phyloP scores from a whole-genome alignment of 2,329 filamentous ascomycete genomes.

The Dothidotthia symphoricarpi region DNA sequence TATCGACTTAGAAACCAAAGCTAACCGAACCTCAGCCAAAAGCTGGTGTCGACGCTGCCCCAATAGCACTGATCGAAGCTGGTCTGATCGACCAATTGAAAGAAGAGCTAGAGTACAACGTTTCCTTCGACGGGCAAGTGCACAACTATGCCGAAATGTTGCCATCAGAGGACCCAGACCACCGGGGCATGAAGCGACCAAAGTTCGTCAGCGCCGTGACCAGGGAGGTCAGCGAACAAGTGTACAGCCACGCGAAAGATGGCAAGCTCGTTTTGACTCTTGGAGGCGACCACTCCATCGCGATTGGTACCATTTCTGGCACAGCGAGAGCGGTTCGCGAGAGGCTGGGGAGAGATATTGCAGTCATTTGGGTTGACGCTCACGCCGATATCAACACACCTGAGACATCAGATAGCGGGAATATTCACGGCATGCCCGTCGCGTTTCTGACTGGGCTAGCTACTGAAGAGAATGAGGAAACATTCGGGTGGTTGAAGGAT shows the following conservation, averaged over 20 bases:
- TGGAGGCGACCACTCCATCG: slow-evolving; percentile 94
- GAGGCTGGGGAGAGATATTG: slow-evolving; percentile 76
- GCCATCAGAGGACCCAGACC: slow-evolving; percentile 69
- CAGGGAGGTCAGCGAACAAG: slow-evolving; percentile 72
- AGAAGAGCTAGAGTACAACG: slow-evolving; percentile 82
- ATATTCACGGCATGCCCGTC: slow-evolving; percentile 98
- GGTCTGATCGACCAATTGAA: slow-evolving; percentile 81
- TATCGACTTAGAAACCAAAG: slow-evolving; percentile 4
- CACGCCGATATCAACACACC: slow-evolving; percentile 98
- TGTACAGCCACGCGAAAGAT: slow-evolving; percentile 79
- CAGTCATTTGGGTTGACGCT: slow-evolving; percentile 97
- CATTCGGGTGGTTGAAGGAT: slow-evolving; percentile 85
- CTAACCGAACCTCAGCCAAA: slow-evolving; percentile 64
- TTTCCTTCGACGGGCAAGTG: slow-evolving; percentile 78
- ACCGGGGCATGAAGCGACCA: slow-evolving; percentile 94
- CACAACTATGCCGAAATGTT: slow-evolving; percentile 77
- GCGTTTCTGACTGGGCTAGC: slow-evolving; percentile 86
- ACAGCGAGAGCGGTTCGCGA: slow-evolving; percentile 84
- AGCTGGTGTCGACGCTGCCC: slow-evolving; percentile 85
- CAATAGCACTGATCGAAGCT: slow-evolving; percentile 81
- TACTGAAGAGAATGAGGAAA: slow-evolving; percentile 69
- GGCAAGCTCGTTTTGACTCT: slow-evolving; percentile 90
- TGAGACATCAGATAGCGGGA: slow-evolving; percentile 83
- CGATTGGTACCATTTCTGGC: slow-evolving; percentile 88
- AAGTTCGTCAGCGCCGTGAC: slow-evolving; percentile 83